Base-by-base conservation (phyloP, 208 protist genomes). In the Angomonas deanei region DNA sequence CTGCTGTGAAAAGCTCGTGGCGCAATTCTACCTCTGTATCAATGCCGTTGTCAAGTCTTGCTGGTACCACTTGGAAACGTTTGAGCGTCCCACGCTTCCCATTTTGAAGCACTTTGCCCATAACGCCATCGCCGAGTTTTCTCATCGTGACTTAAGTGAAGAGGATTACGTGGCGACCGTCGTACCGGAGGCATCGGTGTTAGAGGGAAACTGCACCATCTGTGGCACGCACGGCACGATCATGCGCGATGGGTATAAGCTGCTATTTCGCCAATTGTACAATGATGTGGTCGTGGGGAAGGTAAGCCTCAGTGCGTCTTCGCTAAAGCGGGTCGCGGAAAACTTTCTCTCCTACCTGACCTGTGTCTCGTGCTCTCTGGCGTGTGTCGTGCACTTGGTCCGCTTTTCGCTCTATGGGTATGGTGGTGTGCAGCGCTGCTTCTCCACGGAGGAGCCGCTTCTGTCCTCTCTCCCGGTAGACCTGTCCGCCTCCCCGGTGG, bases 321-420 rank as follows among this genome's bases (percentile, higher is more conserved):
- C 57, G n/a, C 36, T 94, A 24, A 27, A 84, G 33, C 80, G 85
- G 28, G 42, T 94, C 24, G 63, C 64, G 23, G 61, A 62, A 31
- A 33, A 82, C 3, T 67, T 94, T 39, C 42, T 78, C 0, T 10
- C 47, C 27, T 66, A 90, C 47, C 57, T 67, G 1, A 6, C 39
- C 50, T 59, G 84, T 39, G 57, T 39, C 19, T 60, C 77, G 26
- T 95, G 89, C 64, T 83, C 78, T 2, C 60, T 72, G 17, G 76
- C 80, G 21, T 95, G 89, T 65, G 66, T 84, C 31, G 68, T 72
- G 19, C 77, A 90, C 39, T 39, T 92, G 42, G 66, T 86, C 27
- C 81, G 85, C 1, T 95, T 81, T 72, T 80, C 71, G 11, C 34
- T 91, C 2, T 86, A 81, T 49, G 83, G 86, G 36, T 89, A 84